These are phyloP conservation scores for Rhizopogon parksii DNA, from an alignment of 1,284 basidiomycete species.

Conservation along the genomic window DNA sequence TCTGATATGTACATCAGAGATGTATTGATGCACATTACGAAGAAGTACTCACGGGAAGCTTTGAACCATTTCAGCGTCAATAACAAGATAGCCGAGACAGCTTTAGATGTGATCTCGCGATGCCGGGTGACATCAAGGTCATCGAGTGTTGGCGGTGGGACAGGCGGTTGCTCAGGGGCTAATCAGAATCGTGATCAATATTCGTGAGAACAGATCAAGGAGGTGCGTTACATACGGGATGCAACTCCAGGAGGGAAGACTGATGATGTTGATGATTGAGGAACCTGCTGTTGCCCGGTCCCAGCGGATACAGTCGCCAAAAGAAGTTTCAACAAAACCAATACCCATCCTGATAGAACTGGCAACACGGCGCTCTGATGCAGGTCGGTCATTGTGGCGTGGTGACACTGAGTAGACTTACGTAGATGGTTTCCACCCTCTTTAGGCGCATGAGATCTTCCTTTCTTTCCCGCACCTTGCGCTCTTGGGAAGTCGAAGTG, in stretches of 20 bases:
- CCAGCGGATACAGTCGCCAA: slow-evolving; percentile 84
- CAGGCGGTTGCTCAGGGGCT: slow-evolving; percentile 58
- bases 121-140: slow-evolving; percentile 94
- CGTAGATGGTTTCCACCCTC: slow-evolving; percentile 87
- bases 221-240: slow-evolving; percentile 46
- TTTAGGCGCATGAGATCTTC: slow-evolving; percentile 80
- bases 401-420: slow-evolving; percentile 33
- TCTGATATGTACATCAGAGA: slow-evolving; percentile 42
- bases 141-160: slow-evolving; percentile 78
- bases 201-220: neutral
- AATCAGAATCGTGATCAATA: slow-evolving; percentile 10
- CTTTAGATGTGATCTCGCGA: slow-evolving; percentile 96
- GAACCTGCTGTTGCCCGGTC: slow-evolving; percentile 45
- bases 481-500: slow-evolving; percentile 47
- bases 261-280: slow-evolving; percentile 55
- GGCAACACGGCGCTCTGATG: slow-evolving; percentile 71
- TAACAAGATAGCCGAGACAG: slow-evolving; percentile 90
- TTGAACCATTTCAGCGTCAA: slow-evolving; percentile 98
- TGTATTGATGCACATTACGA: neutral
- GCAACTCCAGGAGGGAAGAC: slow-evolving; percentile 64
- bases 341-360: slow-evolving; percentile 78
- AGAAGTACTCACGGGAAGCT: slow-evolving; percentile 69
- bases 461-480: slow-evolving; percentile 60
- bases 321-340: slow-evolving; percentile 84
- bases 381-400: slow-evolving; percentile 1